Conservation (phyloP, 2,329 filamentous ascomycete genomes). For the Arthrobotrys pseudoclavata region DNA sequence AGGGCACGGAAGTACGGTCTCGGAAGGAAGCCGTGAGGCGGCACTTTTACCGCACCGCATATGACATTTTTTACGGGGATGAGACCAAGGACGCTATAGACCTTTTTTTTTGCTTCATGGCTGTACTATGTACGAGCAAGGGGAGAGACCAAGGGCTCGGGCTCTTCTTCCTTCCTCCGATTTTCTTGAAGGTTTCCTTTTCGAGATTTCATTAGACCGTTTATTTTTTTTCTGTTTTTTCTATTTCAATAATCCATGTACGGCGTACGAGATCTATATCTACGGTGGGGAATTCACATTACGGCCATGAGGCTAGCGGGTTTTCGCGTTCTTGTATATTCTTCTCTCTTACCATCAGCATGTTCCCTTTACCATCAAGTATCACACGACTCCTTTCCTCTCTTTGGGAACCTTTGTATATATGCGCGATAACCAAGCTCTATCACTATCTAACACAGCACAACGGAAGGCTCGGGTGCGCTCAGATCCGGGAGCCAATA, state of each 20-base stretch:
- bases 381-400: constrained; percentile 14
- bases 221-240: constrained; percentile 11
- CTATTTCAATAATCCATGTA: constrained; percentile 23
- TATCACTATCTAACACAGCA: background rate
- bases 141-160: constrained; percentile 16
- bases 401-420: too few relatives aligned
- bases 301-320: constrained; percentile 31
- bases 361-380: background rate
- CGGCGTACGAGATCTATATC: constrained; percentile 58
- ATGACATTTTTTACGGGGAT: background rate
- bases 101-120: constrained; percentile 31
- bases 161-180: background rate
- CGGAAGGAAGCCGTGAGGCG: constrained; percentile 45
- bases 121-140: constrained; percentile 43
- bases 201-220: background rate
- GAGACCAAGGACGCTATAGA: constrained; percentile 11
- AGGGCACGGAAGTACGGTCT: constrained; percentile 62
- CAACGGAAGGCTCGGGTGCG: constrained; percentile 27
- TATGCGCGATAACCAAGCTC: constrained; percentile 11
- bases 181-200: constrained; percentile 3
- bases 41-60: background rate
- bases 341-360: background rate
- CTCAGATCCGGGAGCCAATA: constrained; percentile 37
- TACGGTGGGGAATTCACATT: constrained; percentile 34
- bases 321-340: constrained; percentile 27